A percentile compares a stretch with the other conserved stretches of the same genome.
Conservation (phyloP, 106 monocot genomes). For the Hemerocallis citrina region DNA sequence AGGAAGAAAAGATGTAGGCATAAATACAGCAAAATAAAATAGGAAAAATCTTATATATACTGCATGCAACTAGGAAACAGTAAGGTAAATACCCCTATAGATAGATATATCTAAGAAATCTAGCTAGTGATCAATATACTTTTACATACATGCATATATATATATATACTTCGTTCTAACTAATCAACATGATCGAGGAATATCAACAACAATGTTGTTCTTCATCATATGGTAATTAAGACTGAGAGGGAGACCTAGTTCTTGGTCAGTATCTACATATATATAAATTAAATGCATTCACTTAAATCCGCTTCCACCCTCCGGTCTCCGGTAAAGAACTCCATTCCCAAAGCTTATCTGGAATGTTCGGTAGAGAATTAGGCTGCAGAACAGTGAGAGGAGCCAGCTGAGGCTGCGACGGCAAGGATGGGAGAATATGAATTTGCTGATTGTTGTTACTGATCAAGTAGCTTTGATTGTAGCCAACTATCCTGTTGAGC, state of each 20-base stretch:
- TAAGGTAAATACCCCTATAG: too few species aligned
- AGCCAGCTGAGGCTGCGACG: neutral
- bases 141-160: neutral
- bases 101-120: neutral
- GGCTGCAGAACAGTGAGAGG: neutral
- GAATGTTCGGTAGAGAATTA: neutral
- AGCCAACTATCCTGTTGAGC: slow-evolving; percentile 9
- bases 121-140: neutral
- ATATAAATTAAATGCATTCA: neutral
- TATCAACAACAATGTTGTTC: too few species aligned
- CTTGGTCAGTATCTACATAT: neutral
- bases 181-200: neutral
- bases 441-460: neutral
- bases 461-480: slow-evolving; percentile 3
- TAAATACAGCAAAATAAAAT: too few species aligned
- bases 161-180: neutral
- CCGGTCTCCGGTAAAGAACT: neutral
- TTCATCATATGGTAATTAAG: too few species aligned
- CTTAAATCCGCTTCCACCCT: neutral
- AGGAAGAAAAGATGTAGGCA: too few species aligned
- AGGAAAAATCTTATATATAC: too few species aligned
- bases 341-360: slow-evolving; percentile 10
- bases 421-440: neutral
- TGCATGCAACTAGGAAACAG: too few species aligned
- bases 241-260: neutral